Conservation (phyloP, 805 yeast genomes). For the Saccharomycodes ludwigii region DNA sequence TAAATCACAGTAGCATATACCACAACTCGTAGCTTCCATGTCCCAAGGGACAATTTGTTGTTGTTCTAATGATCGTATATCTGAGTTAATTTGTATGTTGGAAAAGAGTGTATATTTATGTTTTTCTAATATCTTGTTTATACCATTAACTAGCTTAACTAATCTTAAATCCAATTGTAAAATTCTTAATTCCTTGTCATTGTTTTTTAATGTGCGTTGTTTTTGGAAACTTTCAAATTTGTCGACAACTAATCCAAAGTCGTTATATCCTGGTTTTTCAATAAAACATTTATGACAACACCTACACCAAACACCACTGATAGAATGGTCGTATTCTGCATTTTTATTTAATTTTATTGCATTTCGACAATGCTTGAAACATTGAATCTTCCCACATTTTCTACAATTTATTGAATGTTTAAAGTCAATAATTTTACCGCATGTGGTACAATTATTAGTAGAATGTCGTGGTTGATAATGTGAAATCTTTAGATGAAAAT, state of each 20-base stretch:
- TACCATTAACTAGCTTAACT: constrained; percentile 28
- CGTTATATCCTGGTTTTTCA: constrained; percentile 39
- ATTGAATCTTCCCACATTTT: constrained; percentile 61
- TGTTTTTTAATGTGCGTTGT: constrained; percentile 31
- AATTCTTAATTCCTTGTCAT: constrained; percentile 38
- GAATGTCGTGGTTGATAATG: constrained; percentile 27
- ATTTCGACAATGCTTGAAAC: constrained; percentile 50
- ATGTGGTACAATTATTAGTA: constrained; percentile 29
- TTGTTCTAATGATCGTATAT: constrained; percentile 30
- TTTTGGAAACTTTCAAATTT: constrained; percentile 29
- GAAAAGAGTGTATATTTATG: constrained; percentile 16
- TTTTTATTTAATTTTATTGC: constrained; percentile 36
- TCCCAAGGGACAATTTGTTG: background rate
- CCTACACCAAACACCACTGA: constrained; percentile 51
- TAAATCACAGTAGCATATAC: too few relatives aligned
- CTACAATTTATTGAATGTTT: constrained; percentile 59
- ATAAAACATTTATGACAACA: constrained; percentile 56
- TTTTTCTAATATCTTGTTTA: constrained; percentile 16
- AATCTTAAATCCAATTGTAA: constrained; percentile 52
- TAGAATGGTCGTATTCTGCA: constrained; percentile 35
- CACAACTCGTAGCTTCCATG: too few relatives aligned
- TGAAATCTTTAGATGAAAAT: background rate
- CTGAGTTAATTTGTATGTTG: constrained; percentile 16
- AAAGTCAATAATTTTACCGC: constrained; percentile 32
- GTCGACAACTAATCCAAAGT: constrained; percentile 35